phyloP scores from a whole-genome alignment of 805 yeast species.

The Candida xyloterini region DNA sequence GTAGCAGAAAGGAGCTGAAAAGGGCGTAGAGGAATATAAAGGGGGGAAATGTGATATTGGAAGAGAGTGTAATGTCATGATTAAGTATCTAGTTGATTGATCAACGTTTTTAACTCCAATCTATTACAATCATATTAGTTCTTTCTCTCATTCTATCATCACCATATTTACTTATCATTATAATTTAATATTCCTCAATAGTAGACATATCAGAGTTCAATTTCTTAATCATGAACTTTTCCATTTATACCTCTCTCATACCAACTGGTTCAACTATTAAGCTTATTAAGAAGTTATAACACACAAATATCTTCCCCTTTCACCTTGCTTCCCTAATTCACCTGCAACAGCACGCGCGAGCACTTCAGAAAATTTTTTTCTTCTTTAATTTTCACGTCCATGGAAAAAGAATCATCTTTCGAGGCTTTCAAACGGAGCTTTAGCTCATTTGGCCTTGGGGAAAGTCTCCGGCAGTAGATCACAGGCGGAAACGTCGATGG shows the following conservation, averaged over 20 bases:
- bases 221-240: too few species aligned
- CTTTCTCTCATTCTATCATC: background rate
- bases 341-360: background rate
- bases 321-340: background rate
- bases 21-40: too few species aligned
- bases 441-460: constrained; percentile 60
- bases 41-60: background rate
- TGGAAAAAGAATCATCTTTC: constrained; percentile 73
- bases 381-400: constrained; percentile 43
- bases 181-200: background rate
- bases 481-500: constrained; percentile 55
- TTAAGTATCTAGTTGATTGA: background rate
- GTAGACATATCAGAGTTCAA: too few species aligned
- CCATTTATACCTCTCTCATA: too few species aligned
- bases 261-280: too few species aligned
- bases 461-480: constrained; percentile 75
- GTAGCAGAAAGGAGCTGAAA: background rate
- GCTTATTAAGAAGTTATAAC: too few species aligned
- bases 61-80: too few species aligned
- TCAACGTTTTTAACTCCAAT: background rate
- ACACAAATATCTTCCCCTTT: too few species aligned
- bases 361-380: constrained; percentile 7
- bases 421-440: constrained; percentile 59
- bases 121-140: background rate
- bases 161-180: background rate